Conservation (phyloP, 371 early-diverging fungal species). For the Blastocladiella emersonii region DNA sequence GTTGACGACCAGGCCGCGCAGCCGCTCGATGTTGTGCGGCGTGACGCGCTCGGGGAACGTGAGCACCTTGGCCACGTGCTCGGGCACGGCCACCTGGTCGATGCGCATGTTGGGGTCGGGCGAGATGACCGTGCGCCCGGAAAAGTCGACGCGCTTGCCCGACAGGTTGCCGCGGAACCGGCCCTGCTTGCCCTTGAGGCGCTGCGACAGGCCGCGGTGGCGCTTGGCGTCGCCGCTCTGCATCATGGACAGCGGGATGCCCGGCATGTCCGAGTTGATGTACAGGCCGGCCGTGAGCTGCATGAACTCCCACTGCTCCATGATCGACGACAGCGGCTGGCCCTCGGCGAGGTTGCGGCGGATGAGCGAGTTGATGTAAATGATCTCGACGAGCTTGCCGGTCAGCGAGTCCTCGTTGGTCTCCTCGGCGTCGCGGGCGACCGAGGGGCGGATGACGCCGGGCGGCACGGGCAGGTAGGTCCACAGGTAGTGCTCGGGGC, state of each 20-base stretch:
- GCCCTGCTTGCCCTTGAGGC: constrained; percentile 99
- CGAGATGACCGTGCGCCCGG: constrained; percentile 98
- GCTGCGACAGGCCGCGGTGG: constrained; percentile 85
- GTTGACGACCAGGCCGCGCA: constrained; percentile 9
- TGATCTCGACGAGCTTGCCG: constrained; percentile 92
- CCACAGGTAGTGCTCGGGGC: constrained; percentile 91
- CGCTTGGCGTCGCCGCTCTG: constrained; percentile 33
- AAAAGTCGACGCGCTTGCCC: constrained; percentile 99
- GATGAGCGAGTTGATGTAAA: constrained; percentile 84
- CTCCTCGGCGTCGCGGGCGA: constrained; percentile 78
- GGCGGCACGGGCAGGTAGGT: constrained; percentile 94
- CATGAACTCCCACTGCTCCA: constrained; percentile 98
- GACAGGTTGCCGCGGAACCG: constrained; percentile 98
- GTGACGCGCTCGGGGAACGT: constrained; percentile 82
- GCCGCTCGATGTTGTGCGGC: constrained; percentile 64
- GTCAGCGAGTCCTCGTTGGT: constrained; percentile 99
- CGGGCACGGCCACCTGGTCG: constrained; percentile 58
- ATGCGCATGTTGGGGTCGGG: constrained; percentile 99
- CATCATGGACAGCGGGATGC: constrained; percentile 17
- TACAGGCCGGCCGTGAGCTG: constrained; percentile 93
- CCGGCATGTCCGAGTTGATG: constrained; percentile 91
- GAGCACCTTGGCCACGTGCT: constrained; percentile 45
- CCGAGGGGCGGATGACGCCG: constrained; percentile 93
- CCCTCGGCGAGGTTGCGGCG: constrained; percentile 74
- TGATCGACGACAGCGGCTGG: constrained; percentile 49